Base-by-base conservation (phyloP, 768 basidiomycete genomes). In the Trametes coccinea region DNA sequence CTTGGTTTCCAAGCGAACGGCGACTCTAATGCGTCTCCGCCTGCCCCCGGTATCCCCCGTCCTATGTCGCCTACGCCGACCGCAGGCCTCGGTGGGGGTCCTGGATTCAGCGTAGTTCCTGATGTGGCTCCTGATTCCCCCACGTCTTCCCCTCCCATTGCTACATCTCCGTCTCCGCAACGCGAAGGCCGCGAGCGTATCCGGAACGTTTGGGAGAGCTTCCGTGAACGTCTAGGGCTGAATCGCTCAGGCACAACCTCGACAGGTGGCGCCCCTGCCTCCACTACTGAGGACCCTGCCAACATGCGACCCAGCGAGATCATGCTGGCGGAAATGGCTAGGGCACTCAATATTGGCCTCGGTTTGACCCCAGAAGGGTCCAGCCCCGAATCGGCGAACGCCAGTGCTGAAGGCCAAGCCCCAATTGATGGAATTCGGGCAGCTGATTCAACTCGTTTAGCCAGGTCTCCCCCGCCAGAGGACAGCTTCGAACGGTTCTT, bases 401-500 rank as follows among this genome's bases (percentile, higher is more conserved):
- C 30, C 9, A 49, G 16, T 29, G 13, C 14, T 5, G 48, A 49
- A 13, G 30, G 48, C 3, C n/a, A 29, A 30, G 53, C 43, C 39
- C 41, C 34, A 11, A 41, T 44, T 11, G 56, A 50, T 5, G 58
- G 39, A 11, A 53, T 27, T 11, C 29, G 44, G 4, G 3, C 39
- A 16, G 31, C 56, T 2, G 62, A 53, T 40, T 31, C 46, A 14
- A 44, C 37, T 16, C 16, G 56, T 31, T 11, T 67, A 14, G 60
- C 61, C 13, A 57, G 67, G 3, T 53, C 70, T 0, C 62, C 73
- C 11, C 80, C 82, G 7, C 74, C 78, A 0, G 88, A 88, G 67
- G 87, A 86, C 60, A 87, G 85, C 67, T 93, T 93, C 67, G 91
- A 93, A 69, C 81, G 89, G 31, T 93, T 93, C 77, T 75, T 93